A percentile compares a stretch with the other conserved stretches of the same genome.
These are phyloP conservation scores for Clarkia xantiana DNA, from an alignment of 345 rosid species.

Conservation along the genomic window DNA sequence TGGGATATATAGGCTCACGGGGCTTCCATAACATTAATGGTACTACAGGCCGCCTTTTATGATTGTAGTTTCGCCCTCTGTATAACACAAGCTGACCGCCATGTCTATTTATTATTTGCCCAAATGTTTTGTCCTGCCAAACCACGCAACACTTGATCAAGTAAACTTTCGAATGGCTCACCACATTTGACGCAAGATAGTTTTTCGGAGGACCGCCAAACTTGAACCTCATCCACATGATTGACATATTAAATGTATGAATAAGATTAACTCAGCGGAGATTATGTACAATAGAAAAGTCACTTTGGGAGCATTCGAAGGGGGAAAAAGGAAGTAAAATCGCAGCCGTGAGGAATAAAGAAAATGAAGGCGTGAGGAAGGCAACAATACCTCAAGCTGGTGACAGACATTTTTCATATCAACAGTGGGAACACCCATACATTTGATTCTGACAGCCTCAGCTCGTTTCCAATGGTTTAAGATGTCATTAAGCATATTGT, in stretches of 20 bases:
- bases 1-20: conserved; percentile 82
- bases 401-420: conserved; percentile 73
- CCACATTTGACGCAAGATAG: too few species aligned
- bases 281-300: too few species aligned
- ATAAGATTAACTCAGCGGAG: too few species aligned
- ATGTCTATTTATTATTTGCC: conserved; percentile 63
- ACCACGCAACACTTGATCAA: conserved; percentile 4
- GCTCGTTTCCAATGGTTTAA: conserved; percentile 66
- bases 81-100: conserved; percentile 60
- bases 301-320: neutral
- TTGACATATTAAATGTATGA: too few species aligned
- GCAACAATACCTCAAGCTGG: conserved; percentile 65
- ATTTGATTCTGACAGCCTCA: conserved; percentile 78
- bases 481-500: conserved; percentile 85
- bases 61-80: conserved; percentile 72
- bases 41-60: conserved; percentile 60
- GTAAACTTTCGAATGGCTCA: neutral
- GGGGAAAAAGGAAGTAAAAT: neutral
- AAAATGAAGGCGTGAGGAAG: neutral
- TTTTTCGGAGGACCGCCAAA: too few species aligned
- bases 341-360: too few species aligned
- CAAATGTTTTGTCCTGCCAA: conserved; percentile 52
- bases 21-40: conserved; percentile 94
- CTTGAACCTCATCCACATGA: too few species aligned
- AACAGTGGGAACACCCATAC: conserved; percentile 80